Base-by-base conservation (phyloP, 371 early-diverging fungal species). In the Fennellomyces sp. region DNA sequence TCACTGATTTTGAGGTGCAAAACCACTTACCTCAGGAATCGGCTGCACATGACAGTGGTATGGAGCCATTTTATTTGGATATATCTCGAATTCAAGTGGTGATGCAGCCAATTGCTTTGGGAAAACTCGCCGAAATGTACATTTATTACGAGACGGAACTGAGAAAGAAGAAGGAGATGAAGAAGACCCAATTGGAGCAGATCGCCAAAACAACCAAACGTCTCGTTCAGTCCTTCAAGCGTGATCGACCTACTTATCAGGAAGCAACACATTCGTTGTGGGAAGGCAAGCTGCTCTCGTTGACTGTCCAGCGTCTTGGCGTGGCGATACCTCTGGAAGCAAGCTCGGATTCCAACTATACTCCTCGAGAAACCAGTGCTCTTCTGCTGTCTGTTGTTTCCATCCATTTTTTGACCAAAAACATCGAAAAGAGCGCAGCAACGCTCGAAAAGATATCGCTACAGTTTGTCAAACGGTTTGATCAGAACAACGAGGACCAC, bases 71-170 rank as follows among this genome's bases (percentile, higher is more conserved):
- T 26, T 75, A 77, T 52, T 64, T 93, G 2, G 69, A 76, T 23
- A 61, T 92, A 28, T 52, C 74, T 10, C 84, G 87, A 54, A 74
- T 91, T 7, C 88, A 88, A 56, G 87, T 88, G 0, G 83, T 92
- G 7, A 85, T 92, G 88, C 92, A 91, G 47, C 92, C 93, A 0
- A 85, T 82, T 61, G 90, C 92, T 0, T 66, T 93, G 0, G 88
- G 89, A 17, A 83, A 81, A 41, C 69, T 91, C 15, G 81, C 87
- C 2, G 92, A 91, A 38, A 74, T 89, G 59, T 83, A 86, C 25
- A 72, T 88, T 13, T 91, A 85, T 60, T 92, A 90, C 61, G 80
- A 82, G 17, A 70, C 83, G 4, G 91, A 91, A 54, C 78, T 93
- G 26, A 78, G 81, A 13, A 82, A 65, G 69, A 79, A 67, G 80